Percentiles rank a stretch among this genome's conserved stretches.
Conservation (phyloP, 2,329 filamentous ascomycete species). For the Cladosporium sp. region DNA sequence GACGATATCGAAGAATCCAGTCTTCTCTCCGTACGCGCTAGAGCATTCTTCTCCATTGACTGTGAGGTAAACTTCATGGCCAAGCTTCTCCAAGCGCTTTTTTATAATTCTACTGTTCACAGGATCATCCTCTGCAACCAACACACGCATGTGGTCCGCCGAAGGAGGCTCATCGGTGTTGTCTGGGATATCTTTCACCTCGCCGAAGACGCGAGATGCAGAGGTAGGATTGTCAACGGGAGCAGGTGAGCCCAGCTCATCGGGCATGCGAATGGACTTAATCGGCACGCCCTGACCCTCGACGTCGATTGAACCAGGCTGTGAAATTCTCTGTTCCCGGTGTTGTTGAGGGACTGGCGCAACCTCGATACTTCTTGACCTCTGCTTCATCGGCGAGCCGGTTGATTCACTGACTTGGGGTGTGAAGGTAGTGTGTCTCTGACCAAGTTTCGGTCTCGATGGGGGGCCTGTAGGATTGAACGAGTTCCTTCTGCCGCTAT, state of each 20-base stretch:
- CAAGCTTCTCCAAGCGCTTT: constrained; percentile 72
- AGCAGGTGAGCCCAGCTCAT: constrained; percentile 29
- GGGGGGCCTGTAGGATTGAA: constrained; percentile 1
- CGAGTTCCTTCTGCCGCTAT: background rate
- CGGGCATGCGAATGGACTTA: constrained; percentile 43
- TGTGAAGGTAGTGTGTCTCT: constrained; percentile 23
- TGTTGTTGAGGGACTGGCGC: constrained; percentile 20
- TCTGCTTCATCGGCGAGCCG: constrained; percentile 15
- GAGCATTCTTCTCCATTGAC: constrained; percentile 84
- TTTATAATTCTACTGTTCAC: constrained; percentile 78
- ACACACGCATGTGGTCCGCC: constrained; percentile 53
- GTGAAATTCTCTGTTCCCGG: constrained; percentile 40
- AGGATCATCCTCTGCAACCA: constrained; percentile 84
- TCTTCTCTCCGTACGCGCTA: constrained; percentile 59
- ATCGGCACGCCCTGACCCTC: constrained; percentile 39
- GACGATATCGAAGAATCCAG: constrained; percentile 66
- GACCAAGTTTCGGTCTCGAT: constrained; percentile 22
- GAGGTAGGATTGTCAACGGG: background rate
- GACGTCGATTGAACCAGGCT: constrained; percentile 37
- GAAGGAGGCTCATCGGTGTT: constrained; percentile 15
- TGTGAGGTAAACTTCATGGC: constrained; percentile 67
- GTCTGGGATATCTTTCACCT: background rate
- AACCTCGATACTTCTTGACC: constrained; percentile 22
- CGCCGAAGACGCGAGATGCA: background rate
- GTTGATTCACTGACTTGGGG: background rate